Percentiles rank a stretch among this genome's conserved stretches.
phyloP scores from a whole-genome alignment of 2,329 filamentous ascomycete species.

The Purpureocillium lavendulum region DNA sequence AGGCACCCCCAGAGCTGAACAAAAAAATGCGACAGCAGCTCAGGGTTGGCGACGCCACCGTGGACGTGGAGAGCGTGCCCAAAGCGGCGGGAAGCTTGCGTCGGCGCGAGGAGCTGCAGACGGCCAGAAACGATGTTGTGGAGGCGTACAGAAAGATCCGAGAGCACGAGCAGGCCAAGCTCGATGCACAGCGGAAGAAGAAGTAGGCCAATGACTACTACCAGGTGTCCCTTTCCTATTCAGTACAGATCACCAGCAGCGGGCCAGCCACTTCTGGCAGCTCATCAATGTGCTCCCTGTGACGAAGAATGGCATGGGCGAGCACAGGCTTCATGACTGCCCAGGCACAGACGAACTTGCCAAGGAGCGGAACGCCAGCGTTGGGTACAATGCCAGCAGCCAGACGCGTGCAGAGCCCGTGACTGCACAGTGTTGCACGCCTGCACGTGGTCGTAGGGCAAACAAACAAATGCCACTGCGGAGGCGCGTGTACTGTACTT shows the following conservation, averaged over 20 bases:
- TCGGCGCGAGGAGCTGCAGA: constrained; percentile 29
- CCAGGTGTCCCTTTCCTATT: neutral
- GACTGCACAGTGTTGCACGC: too few relatives aligned
- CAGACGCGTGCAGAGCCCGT: too few relatives aligned
- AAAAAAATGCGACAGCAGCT: constrained; percentile 30
- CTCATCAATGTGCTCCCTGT: too few relatives aligned
- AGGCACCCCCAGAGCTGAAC: constrained; percentile 68
- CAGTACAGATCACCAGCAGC: neutral
- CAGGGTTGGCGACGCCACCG: constrained; percentile 22
- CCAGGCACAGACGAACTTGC: too few relatives aligned
- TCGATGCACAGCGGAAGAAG: constrained; percentile 9
- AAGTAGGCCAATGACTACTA: neutral
- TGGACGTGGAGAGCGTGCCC: constrained; percentile 26
- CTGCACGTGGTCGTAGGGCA: too few relatives aligned
- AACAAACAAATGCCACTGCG: too few relatives aligned
- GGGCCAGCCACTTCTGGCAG: too few relatives aligned
- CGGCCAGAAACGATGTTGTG: constrained; percentile 24
- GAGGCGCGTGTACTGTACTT: too few relatives aligned
- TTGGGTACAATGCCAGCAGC: too few relatives aligned
- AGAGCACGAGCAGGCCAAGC: constrained; percentile 27
- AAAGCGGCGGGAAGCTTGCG: constrained; percentile 29
- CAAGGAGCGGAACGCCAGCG: too few relatives aligned
- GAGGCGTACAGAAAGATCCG: constrained; percentile 29
- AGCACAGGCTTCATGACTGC: too few relatives aligned
- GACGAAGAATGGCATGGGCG: too few relatives aligned